A percentile compares a stretch with the other conserved stretches of the same genome.
phyloP scores from a whole-genome alignment of 148 eudicot genomes.

The Vaccinium vitisidaea region DNA sequence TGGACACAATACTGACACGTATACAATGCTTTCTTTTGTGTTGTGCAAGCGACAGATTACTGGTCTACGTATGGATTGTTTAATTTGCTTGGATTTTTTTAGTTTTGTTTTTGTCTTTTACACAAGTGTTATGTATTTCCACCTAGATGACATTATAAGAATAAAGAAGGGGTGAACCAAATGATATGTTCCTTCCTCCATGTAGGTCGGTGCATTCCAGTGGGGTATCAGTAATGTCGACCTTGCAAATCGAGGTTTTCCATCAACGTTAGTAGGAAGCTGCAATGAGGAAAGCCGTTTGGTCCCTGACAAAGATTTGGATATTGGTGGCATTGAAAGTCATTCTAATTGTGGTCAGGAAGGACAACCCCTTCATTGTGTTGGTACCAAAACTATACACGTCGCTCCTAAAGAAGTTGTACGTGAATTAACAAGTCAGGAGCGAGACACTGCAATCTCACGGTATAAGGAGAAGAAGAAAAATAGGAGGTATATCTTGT shows the following conservation, averaged over 20 bases:
- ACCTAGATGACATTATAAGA: background rate
- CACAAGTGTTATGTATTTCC: background rate
- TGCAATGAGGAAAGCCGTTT: conserved; percentile 41
- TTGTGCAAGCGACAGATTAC: background rate
- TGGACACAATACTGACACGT: background rate
- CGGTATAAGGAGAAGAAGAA: conserved; percentile 90
- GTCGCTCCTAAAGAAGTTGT: conserved; percentile 34
- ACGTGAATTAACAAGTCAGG: conserved; percentile 54
- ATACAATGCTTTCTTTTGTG: background rate
- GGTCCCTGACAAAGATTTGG: conserved; percentile 50
- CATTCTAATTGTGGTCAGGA: conserved; percentile 32
- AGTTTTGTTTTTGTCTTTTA: background rate
- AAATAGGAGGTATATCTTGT: conserved; percentile 60
- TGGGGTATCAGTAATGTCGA: conserved; percentile 32
- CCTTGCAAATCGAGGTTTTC: conserved; percentile 32
- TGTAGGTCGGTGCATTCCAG: conserved; percentile 47
- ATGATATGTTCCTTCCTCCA: background rate
- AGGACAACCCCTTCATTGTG: conserved; percentile 23
- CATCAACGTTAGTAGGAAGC: conserved; percentile 36
- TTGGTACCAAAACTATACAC: conserved; percentile 26
- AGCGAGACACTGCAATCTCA: conserved; percentile 65
- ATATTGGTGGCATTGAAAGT: conserved; percentile 30
- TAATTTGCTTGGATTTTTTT: background rate
- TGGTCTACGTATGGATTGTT: background rate
- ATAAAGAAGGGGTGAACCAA: background rate